Evolutionary conservation across 306 rosid genomes (phyloP).

Genomic region (Sicyos edulis): DNA sequence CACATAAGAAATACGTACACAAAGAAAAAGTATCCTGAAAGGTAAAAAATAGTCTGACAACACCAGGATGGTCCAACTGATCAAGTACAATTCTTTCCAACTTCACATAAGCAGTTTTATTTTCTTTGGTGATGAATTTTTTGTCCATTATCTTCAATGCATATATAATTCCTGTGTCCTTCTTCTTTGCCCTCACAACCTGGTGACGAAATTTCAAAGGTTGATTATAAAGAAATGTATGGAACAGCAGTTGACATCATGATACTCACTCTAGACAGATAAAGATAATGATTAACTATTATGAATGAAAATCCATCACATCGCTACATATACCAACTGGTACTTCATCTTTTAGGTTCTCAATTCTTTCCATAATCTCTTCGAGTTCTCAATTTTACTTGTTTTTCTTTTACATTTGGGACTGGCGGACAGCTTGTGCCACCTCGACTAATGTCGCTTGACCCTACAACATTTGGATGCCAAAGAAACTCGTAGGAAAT

Average conservation of each 20-base stretch:
- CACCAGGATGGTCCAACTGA: conserved; percentile 95
- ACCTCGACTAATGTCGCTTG: no score
- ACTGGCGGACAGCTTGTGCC: no score
- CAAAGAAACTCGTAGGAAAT: no score
- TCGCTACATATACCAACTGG: background rate
- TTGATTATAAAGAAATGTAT: background rate
- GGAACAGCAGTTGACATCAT: background rate
- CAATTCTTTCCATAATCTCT: background rate
- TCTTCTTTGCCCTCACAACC: conserved; percentile 99
- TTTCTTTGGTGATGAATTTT: conserved; percentile 91
- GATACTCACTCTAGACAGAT: background rate
- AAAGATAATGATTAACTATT: background rate
- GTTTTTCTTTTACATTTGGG: no score
- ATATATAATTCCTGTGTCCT: conserved; percentile 74
- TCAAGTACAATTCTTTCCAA: conserved; percentile 96
- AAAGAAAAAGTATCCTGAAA: conserved; percentile 93
- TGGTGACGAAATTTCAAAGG: conserved; percentile 25
- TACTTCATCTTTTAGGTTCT: background rate
- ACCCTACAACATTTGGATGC: no score
- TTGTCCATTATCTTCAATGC: conserved; percentile 99
- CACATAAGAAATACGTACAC: conserved; percentile 57
- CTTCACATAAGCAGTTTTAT: conserved; percentile 95
- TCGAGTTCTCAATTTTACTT: background rate
- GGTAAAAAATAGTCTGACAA: conserved; percentile 86
- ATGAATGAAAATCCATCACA: background rate